A percentile compares a stretch with the other conserved stretches of the same genome.
Conservation (phyloP, 2,329 filamentous ascomycete species). For the Fusarium euwallaceae region DNA sequence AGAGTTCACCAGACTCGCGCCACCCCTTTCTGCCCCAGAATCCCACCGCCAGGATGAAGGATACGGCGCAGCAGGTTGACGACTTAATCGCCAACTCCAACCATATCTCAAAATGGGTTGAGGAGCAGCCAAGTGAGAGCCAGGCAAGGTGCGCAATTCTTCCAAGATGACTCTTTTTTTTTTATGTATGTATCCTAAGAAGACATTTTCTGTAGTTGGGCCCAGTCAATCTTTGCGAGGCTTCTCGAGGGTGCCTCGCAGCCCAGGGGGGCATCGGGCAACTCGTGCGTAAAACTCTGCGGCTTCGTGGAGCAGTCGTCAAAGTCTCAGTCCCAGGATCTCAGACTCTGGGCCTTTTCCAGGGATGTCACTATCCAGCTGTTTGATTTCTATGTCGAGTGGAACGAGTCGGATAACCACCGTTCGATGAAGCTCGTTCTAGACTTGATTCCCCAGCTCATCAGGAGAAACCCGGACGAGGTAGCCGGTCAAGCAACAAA, state of each 20-base stretch:
- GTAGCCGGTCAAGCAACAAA: slow-evolving; percentile 57
- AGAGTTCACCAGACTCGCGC: background rate
- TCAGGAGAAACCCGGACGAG: slow-evolving; percentile 63
- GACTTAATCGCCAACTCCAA: slow-evolving; percentile 54
- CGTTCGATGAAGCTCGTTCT: slow-evolving; percentile 73
- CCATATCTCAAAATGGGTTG: slow-evolving; percentile 58
- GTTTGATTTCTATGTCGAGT: slow-evolving; percentile 74
- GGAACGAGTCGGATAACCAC: slow-evolving; percentile 75
- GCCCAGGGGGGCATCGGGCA: slow-evolving; percentile 67
- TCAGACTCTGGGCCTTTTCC: slow-evolving; percentile 66
- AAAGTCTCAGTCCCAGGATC: slow-evolving; percentile 59
- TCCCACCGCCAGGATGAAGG: slow-evolving; percentile 35
- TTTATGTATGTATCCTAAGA: slow-evolving; percentile 41
- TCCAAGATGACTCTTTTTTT: slow-evolving; percentile 20
- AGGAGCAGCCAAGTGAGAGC: slow-evolving; percentile 51
- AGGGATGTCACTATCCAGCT: slow-evolving; percentile 61
- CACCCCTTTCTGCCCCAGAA: slow-evolving; percentile 6
- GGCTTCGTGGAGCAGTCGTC: slow-evolving; percentile 72
- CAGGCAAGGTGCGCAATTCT: slow-evolving; percentile 54
- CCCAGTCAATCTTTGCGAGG: slow-evolving; percentile 59
- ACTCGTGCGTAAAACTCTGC: slow-evolving; percentile 70
- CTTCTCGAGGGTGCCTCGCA: slow-evolving; percentile 64
- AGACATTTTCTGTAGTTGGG: slow-evolving; percentile 43
- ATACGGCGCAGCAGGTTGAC: slow-evolving; percentile 46
- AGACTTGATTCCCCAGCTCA: slow-evolving; percentile 67